Base-by-base conservation (phyloP, 23 red algal species). In the Gracilaria gracilis region DNA sequence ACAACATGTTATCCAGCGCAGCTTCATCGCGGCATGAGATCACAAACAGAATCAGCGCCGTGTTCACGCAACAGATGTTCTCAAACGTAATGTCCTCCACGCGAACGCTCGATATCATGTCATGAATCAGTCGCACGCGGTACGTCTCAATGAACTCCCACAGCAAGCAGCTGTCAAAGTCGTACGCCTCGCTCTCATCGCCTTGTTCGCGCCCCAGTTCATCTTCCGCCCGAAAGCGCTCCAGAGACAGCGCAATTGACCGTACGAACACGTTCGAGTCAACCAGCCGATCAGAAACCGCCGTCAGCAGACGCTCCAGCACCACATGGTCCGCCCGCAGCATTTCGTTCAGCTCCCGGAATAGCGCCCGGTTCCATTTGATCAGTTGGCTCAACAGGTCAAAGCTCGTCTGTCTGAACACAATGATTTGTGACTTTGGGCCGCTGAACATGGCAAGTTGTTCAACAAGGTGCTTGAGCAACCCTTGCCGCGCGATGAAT, bases 221-320 rank as follows among this genome's bases (percentile, higher is more conserved):
- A 75, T 95, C 93, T 58, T 95, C 93, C 28, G 46, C 72, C 4
- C 85, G 93, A 85, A 95, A 95, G n/a, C 85, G 57, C 46, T 95
- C 86, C 16, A 95, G 82, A 19, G 93, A 95, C 12, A 95, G 46
- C 2, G 85, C 75, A 48, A 95, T 67, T 46, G 93, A 88, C 8
- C 93, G 85, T 6, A 95, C 79, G 55, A 95, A 95, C 29, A 95
- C 86, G n/a, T 95, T 95, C 67, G 93, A 95, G 42, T 95, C 93
- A 28, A 95, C 79, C 17, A 95, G 75, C 12, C 87, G 77, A 71
- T 73, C 80, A 31, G 86, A 89, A 7, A 95, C 79, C 34, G 75
- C 81, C 44, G 35, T 55, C 80, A 95, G 37, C 57, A 95, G 36
- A 15, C 50, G 35, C 8, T 81, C 36, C 39, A 86, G 25, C 17